Percentiles rank a stretch among this genome's conserved stretches.
phyloP scores from a whole-genome alignment of 148 eudicot species.

The Chenopodium berlandieri region DNA sequence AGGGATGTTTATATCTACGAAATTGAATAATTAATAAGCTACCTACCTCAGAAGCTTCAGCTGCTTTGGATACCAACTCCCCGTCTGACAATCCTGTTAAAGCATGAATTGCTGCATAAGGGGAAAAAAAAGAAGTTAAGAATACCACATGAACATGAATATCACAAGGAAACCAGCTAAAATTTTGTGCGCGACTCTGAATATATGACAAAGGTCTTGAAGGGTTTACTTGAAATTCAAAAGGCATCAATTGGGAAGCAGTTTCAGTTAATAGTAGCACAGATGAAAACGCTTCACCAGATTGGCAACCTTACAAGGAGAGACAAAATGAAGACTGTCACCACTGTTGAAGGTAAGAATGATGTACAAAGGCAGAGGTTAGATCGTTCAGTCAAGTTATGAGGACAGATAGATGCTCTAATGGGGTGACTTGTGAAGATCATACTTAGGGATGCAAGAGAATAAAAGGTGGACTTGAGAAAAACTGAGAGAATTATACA shows the following conservation, averaged over 20 bases:
- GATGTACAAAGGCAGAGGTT: background rate
- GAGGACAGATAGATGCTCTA: background rate
- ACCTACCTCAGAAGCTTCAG: conserved; percentile 83
- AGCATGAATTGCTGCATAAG: conserved; percentile 45
- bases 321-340: background rate
- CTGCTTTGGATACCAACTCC: conserved; percentile 36
- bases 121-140: conserved; percentile 3
- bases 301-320: background rate
- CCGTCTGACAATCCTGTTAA: conserved; percentile 43
- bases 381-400: background rate
- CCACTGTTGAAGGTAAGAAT: background rate
- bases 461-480: background rate
- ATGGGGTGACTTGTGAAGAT: background rate
- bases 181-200: background rate
- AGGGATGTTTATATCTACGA: conserved; percentile 1
- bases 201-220: background rate
- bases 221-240: too few relatives aligned
- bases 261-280: background rate
- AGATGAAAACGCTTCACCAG: background rate
- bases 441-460: background rate
- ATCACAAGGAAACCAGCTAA: background rate
- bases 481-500: background rate
- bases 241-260: background rate
- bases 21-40: conserved; percentile 7
- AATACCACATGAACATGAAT: background rate